These are phyloP conservation scores for Ceriops zippeliana DNA, from an alignment of 345 rosid species.

Conservation along the genomic window DNA sequence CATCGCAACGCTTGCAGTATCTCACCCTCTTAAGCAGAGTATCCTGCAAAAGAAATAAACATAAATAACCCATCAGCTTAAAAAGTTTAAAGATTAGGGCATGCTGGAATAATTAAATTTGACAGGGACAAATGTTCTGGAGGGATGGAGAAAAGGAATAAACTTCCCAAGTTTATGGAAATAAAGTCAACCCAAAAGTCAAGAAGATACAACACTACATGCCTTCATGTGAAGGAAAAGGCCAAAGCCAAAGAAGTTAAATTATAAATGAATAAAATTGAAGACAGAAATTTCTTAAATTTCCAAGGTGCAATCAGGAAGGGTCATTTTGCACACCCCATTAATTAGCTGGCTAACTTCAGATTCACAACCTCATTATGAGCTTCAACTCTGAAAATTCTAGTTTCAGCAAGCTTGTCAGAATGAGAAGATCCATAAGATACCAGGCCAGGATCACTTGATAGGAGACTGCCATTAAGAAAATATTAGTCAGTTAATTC, in stretches of 20 bases:
- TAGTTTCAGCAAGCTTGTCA: conserved; percentile 19
- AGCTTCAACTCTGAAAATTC: conserved; percentile 23
- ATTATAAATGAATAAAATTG: not conserved
- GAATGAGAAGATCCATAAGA: conserved; percentile 21
- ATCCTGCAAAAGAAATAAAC: conserved; percentile 23
- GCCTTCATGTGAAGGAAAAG: too few relatives aligned
- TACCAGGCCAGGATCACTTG: conserved; percentile 51
- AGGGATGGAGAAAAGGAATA: not conserved
- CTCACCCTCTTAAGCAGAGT: conserved; percentile 35
- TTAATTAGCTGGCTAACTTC: not conserved
- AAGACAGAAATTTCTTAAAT: not conserved
- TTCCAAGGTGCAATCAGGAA: not conserved
- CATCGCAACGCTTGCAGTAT: conserved; percentile 51
- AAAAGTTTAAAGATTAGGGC: not conserved
- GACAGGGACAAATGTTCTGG: not conserved
- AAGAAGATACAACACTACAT: too few relatives aligned
- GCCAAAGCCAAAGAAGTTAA: not conserved
- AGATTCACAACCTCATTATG: conserved; percentile 33
- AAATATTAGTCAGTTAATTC: conserved; percentile 6
- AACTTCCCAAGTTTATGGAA: too few relatives aligned
- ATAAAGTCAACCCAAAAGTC: too few relatives aligned
- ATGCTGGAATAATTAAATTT: not conserved
- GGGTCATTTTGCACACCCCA: not conserved
- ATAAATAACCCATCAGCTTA: not conserved
- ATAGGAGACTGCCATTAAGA: conserved; percentile 38